These are phyloP conservation scores for Naegleria fowleri DNA, from an alignment of 208 protist genomes.

Conservation along the genomic window DNA sequence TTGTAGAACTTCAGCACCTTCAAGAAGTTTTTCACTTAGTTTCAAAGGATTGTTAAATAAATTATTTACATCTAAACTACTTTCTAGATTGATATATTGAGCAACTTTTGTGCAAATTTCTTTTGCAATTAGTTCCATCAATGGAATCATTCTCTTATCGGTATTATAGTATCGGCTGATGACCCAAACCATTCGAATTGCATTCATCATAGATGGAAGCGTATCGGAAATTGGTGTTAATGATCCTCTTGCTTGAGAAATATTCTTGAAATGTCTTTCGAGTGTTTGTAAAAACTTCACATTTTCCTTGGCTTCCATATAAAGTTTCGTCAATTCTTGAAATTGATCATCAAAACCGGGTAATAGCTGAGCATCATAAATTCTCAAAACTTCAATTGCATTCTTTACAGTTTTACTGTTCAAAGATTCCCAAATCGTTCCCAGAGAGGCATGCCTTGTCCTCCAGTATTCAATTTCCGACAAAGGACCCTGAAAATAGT, in stretches of 20 bases:
- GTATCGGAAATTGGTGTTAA: conserved; percentile 91
- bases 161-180: conserved; percentile 98
- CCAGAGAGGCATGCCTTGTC: conserved; percentile 85
- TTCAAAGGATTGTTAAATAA: conserved; percentile 41
- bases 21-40: conserved; percentile 67
- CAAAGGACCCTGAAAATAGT: conserved; percentile 66
- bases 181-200: conserved; percentile 98
- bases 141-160: conserved; percentile 92
- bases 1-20: conserved; percentile 80
- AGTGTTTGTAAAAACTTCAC: conserved; percentile 96
- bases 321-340: conserved; percentile 84
- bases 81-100: conserved; percentile 69
- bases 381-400: conserved; percentile 79
- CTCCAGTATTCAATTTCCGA: conserved; percentile 96
- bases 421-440: conserved; percentile 91
- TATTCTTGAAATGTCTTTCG: conserved; percentile 95
- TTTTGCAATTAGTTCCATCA: conserved; percentile 93
- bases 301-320: conserved; percentile 96
- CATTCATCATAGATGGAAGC: conserved; percentile 95
- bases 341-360: conserved; percentile 79
- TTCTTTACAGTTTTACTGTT: conserved; percentile 83
- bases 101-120: conserved; percentile 89
- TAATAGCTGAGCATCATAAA: conserved; percentile 66
- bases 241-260: conserved; percentile 74
- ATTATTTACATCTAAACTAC: conserved; percentile 26